Conservation (phyloP, 1,139 yeast genomes). For the Zygoascus sp. region DNA sequence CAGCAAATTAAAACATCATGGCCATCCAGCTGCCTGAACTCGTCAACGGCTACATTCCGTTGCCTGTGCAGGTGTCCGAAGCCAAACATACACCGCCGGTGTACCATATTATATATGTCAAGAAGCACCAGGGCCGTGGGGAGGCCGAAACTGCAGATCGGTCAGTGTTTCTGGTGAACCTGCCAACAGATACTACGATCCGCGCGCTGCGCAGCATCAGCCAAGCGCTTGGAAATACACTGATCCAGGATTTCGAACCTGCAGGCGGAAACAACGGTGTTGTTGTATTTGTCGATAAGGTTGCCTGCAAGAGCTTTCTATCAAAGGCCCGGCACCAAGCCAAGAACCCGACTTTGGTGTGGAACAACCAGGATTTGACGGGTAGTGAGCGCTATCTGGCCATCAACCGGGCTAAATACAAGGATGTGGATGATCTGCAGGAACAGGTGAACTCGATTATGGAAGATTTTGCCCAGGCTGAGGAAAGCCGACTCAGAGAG, state of each 20-base stretch:
- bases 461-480: slow-evolving; percentile 66
- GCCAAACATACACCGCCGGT: slow-evolving; percentile 14
- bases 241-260: slow-evolving; percentile 45
- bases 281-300: slow-evolving; percentile 69
- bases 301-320: slow-evolving; percentile 65
- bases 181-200: slow-evolving; percentile 60
- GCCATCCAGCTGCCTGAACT: slow-evolving; percentile 11
- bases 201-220: slow-evolving; percentile 54
- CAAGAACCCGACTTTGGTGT: slow-evolving; percentile 12
- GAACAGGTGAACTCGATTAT: slow-evolving; percentile 54
- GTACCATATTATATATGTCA: slow-evolving; percentile 30
- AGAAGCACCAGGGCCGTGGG: slow-evolving; percentile 26
- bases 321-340: slow-evolving; percentile 44
- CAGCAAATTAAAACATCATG: neutral
- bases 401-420: slow-evolving; percentile 36
- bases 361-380: slow-evolving; percentile 14
- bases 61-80: slow-evolving; percentile 43
- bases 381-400: slow-evolving; percentile 36
- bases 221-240: slow-evolving; percentile 53
- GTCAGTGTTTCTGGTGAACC: slow-evolving; percentile 67
- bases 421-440: slow-evolving; percentile 46
- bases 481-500: slow-evolving; percentile 58
- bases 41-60: slow-evolving; percentile 52
- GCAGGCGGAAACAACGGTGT: slow-evolving; percentile 47
- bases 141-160: slow-evolving; percentile 42